Evolutionary conservation across 2,329 filamentous ascomycete species (phyloP), one percentile per base, ranked within the genome.

Genomic region (Hypomyces perniciosus): DNA sequence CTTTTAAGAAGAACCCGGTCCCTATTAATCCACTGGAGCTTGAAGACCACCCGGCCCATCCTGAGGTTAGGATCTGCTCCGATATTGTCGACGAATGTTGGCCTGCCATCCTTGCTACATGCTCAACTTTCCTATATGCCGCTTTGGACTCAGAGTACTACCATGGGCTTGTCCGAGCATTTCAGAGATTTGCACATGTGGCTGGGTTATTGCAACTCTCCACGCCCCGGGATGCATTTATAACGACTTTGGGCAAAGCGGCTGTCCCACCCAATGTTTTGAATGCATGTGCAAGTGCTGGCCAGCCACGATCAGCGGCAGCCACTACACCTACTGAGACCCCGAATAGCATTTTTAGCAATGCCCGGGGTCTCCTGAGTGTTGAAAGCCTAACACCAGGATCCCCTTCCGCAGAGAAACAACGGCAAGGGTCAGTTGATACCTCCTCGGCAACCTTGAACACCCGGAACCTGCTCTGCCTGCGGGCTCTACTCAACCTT

Each of bases 131-230:
- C 63, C 72, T 99, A 13, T 95, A 95, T 63, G 89, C 93, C 30
- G 84, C 92, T 0, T 74, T 99, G 4, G 93, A 99, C 64, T 86
- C 89, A 1, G 90, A 96, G 48, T 96, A 93, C 60, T 99, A 97
- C 61, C 91, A 96, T 58, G 83, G 86, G 8, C 74, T 99, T 1
- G 92, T 99, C 27, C 82, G 93, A 57, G 88, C 92, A 0, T 95
- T 97, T 59, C 93, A 99, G 62, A 90, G 95, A 57, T 88, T 99
- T 61, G 88, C 93, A 1, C 95, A 99, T 65, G 92, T 97, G 3
- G 90, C 93, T 37, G 95, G 93, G 5, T 75, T 99, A 43, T 71
- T 99, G 7, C 84, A 91, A 55, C 79, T 97, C 8, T 75, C 79
- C 9, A 96, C 92, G 0, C 91, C 93, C 0, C 79, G 93, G 57